These are phyloP conservation scores for Serendipita sp. DNA, from an alignment of 1,284 basidiomycete species.

Conservation along the genomic window DNA sequence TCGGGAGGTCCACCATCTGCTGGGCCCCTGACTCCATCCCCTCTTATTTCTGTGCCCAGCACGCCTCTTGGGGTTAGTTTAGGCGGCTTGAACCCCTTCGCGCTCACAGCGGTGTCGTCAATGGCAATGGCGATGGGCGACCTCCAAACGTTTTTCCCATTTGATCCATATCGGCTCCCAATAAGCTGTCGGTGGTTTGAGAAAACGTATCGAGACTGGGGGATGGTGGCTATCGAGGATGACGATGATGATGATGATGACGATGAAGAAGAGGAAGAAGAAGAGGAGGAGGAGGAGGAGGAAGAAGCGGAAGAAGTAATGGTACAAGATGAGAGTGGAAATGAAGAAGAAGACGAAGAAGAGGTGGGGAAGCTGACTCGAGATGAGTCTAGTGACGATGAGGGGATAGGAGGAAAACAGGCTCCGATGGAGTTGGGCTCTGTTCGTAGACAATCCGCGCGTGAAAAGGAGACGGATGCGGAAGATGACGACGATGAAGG, in stretches of 20 bases:
- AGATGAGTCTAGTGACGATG: constrained; percentile 3
- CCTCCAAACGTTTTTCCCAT: constrained; percentile 93
- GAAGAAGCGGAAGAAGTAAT: background rate
- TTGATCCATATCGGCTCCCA: constrained; percentile 91
- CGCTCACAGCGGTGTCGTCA: background rate
- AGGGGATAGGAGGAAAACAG: background rate
- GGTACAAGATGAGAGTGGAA: background rate
- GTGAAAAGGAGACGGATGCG: constrained; percentile 27
- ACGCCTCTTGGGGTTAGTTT: background rate
- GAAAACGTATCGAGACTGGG: constrained; percentile 63
- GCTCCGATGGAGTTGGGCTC: constrained; percentile 6
- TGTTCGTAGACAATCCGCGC: background rate
- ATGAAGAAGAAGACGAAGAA: background rate
- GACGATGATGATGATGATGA: constrained; percentile 55
- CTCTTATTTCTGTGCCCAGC: background rate
- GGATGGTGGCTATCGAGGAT: constrained; percentile 55
- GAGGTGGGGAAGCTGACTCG: background rate
- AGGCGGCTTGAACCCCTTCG: constrained; percentile 27
- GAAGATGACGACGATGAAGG: background rate
- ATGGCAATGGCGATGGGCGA: constrained; percentile 29
- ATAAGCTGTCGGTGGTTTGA: constrained; percentile 34
- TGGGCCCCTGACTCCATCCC: background rate
- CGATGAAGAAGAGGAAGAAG: constrained; percentile 27
- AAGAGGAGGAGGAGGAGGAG: background rate
- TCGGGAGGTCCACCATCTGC: background rate